Evolutionary conservation across 352 stramenopile species (phyloP).

Genomic region (Pelagophyceae sp.): DNA sequence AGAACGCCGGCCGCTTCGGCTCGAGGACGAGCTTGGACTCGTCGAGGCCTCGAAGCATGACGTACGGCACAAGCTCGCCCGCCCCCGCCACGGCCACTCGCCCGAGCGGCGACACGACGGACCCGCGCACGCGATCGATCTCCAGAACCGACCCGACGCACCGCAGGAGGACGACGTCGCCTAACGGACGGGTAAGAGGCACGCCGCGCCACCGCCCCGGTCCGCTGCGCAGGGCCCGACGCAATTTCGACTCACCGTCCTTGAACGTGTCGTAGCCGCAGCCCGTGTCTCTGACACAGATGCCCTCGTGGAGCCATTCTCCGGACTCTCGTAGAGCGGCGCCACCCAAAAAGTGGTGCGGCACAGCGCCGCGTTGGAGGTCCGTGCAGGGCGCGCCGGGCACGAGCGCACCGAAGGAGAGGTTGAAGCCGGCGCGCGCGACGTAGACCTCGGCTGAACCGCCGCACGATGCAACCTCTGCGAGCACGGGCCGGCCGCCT

Average conservation of each 20-base stretch:
- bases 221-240: too few relatives aligned
- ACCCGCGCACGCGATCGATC: not conserved
- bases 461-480: too few relatives aligned
- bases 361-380: not conserved
- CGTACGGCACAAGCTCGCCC: not conserved
- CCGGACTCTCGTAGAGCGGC: not conserved
- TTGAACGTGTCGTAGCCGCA: not conserved
- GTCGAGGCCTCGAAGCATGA: not conserved
- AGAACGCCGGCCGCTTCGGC: not conserved
- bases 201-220: too few relatives aligned
- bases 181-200: too few relatives aligned
- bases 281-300: not conserved
- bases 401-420: not conserved
- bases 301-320: not conserved
- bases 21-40: not conserved
- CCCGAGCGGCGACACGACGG: not conserved
- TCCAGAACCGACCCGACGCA: not conserved
- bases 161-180: not conserved
- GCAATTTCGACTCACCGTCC: too few relatives aligned
- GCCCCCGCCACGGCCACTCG: not conserved
- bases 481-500: not conserved
- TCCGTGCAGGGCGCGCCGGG: not conserved
- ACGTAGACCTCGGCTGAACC: not conserved
- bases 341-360: not conserved
- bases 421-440: not conserved